phyloP scores from a whole-genome alignment of 2,329 filamentous ascomycete genomes.

The Talaromyces islandicus region DNA sequence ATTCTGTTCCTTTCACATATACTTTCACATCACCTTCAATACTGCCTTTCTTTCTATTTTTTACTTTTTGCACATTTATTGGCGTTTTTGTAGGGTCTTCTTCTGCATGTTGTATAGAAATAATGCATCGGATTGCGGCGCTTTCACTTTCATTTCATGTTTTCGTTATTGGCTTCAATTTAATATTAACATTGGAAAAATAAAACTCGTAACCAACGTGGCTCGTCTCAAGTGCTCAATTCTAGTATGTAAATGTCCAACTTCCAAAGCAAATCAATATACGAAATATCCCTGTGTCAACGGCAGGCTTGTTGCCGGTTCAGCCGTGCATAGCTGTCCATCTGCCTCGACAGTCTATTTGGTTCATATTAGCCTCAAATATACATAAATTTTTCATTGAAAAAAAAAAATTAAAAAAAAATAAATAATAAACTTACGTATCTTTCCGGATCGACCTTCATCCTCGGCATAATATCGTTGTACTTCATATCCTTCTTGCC shows the following conservation, averaged over 20 bases:
- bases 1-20: neutral
- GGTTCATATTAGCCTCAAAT: neutral
- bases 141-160: neutral
- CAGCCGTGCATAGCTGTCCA: slow-evolving; percentile 65
- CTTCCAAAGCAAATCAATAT: slow-evolving; percentile 46
- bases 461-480: slow-evolving; percentile 75
- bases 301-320: slow-evolving; percentile 65
- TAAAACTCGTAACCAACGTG: neutral
- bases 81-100: neutral
- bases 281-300: slow-evolving; percentile 73
- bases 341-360: slow-evolving; percentile 69
- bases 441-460: slow-evolving; percentile 86
- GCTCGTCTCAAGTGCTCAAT: neutral
- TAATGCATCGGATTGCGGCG: neutral
- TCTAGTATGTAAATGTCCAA: no score
- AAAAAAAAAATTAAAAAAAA: neutral
- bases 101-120: neutral
- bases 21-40: neutral
- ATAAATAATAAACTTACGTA: slow-evolving; percentile 53
- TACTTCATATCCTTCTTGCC: slow-evolving; percentile 86
- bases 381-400: neutral
- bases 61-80: neutral
- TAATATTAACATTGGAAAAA: neutral
- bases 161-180: neutral
- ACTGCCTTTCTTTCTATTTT: no score